phyloP scores from a whole-genome alignment of 192 early-diverging fungal genomes.

The Linderina pennispora region DNA sequence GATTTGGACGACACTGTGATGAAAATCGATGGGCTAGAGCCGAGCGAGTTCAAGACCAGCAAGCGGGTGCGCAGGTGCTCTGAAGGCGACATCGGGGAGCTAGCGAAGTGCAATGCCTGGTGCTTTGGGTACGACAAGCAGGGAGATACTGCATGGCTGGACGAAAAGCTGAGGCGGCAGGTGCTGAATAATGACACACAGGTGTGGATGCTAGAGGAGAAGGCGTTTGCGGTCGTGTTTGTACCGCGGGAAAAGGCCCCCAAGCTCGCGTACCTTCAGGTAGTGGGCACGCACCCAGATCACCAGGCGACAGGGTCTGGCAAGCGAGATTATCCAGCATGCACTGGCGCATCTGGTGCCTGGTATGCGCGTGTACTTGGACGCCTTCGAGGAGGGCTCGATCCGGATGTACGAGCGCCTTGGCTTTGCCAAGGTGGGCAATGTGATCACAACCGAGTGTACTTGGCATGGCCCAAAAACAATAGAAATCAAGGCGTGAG shows the following conservation, averaged over 20 bases:
- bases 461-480: too few species aligned
- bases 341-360: background rate
- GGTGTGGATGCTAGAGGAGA: background rate
- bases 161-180: conserved; percentile 14
- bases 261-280: conserved; percentile 11
- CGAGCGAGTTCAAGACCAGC: background rate
- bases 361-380: conserved; percentile 10
- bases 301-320: conserved; percentile 9
- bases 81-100: background rate
- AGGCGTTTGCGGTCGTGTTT: conserved; percentile 13
- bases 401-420: conserved; percentile 11
- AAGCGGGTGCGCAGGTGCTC: background rate
- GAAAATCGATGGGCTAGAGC: background rate
- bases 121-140: conserved; percentile 10
- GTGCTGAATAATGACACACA: conserved; percentile 2
- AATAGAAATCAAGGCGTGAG: background rate
- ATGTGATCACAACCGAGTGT: background rate
- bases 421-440: conserved; percentile 12
- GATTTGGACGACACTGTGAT: conserved; percentile 13
- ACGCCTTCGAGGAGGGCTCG: conserved; percentile 6
- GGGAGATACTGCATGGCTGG: conserved; percentile 10
- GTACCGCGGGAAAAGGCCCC: conserved; percentile 6
- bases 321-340: conserved; percentile 1
- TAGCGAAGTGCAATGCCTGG: conserved; percentile 9
- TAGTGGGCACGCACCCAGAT: conserved; percentile 6